phyloP scores from a whole-genome alignment of 2,329 filamentous ascomycete species.

The Colletotrichum zoysiae region DNA sequence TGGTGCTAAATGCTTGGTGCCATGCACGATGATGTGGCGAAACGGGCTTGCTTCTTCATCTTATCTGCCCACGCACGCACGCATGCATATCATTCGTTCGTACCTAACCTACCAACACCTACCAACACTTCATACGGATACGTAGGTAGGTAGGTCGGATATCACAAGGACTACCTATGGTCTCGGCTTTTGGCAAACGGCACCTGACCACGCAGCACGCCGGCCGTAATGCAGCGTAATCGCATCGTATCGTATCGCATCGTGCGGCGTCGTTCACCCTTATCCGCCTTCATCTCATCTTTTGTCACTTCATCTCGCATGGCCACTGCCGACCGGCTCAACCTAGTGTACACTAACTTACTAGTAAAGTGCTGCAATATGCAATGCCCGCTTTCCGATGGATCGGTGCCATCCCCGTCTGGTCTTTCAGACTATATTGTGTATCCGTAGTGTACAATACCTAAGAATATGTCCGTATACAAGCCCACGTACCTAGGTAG shows the following conservation, averaged over 20 bases:
- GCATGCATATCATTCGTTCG: too few species aligned
- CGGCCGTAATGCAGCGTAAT: slow-evolving; percentile 4
- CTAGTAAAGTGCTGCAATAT: slow-evolving; percentile 24
- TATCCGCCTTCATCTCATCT: slow-evolving; percentile 8
- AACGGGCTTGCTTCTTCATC: slow-evolving; percentile 4
- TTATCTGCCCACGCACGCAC: not conserved
- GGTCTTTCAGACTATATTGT: too few species aligned
- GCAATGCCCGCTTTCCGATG: slow-evolving; percentile 20
- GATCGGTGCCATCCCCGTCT: not conserved
- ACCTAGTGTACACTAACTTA: slow-evolving; percentile 7
- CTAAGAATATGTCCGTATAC: too few species aligned
- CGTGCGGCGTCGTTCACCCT: slow-evolving; percentile 6
- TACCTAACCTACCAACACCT: too few species aligned
- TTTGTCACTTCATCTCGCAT: slow-evolving; percentile 21
- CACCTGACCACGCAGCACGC: not conserved
- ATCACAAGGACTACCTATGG: not conserved
- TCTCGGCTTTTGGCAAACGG: not conserved
- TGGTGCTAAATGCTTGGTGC: slow-evolving; percentile 35
- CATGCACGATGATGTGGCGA: slow-evolving; percentile 13
- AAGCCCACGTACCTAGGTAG: too few species aligned
- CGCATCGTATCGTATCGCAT: not conserved
- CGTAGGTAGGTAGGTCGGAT: too few species aligned
- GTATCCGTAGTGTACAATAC: too few species aligned
- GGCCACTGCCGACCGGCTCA: slow-evolving; percentile 1
- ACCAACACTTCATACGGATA: too few species aligned